phyloP scores from a whole-genome alignment of 2,329 filamentous ascomycete genomes.

The Colletotrichum siamense region DNA sequence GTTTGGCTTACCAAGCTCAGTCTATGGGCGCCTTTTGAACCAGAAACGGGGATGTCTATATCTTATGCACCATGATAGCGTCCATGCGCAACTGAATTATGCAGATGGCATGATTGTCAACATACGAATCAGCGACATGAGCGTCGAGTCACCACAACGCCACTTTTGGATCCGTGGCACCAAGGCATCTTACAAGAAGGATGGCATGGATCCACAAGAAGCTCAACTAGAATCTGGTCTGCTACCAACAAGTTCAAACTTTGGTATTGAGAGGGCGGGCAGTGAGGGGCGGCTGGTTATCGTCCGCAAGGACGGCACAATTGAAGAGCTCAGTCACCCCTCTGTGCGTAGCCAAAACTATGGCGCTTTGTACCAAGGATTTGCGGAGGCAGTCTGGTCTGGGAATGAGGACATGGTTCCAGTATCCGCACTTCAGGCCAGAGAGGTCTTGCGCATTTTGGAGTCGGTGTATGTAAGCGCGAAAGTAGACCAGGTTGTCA shows the following conservation, averaged over 20 bases:
- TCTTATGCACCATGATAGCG: not conserved
- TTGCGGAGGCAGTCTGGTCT: not conserved
- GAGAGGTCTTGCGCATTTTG: not conserved
- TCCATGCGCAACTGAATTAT: not conserved
- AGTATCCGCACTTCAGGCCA: not conserved
- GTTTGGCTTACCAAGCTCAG: not conserved
- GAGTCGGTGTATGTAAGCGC: not conserved
- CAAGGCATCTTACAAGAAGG: not conserved
- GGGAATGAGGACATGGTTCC: not conserved
- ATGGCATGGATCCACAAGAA: not conserved
- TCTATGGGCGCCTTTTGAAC: not conserved
- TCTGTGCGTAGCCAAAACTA: not conserved
- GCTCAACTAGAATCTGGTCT: not conserved
- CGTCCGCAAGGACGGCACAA: not conserved
- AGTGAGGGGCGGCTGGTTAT: not conserved
- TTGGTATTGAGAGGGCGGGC: not conserved
- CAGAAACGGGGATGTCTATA: not conserved
- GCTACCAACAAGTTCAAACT: not conserved
- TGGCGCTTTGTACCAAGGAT: not conserved
- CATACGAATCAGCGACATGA: not conserved
- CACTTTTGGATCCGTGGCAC: not conserved
- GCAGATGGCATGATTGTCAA: not conserved
- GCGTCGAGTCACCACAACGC: not conserved
- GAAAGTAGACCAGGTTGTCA: not conserved
- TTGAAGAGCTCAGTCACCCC: not conserved